Base-by-base conservation (phyloP, 2,329 filamentous ascomycete genomes). In the Diaporthe nobilis region DNA sequence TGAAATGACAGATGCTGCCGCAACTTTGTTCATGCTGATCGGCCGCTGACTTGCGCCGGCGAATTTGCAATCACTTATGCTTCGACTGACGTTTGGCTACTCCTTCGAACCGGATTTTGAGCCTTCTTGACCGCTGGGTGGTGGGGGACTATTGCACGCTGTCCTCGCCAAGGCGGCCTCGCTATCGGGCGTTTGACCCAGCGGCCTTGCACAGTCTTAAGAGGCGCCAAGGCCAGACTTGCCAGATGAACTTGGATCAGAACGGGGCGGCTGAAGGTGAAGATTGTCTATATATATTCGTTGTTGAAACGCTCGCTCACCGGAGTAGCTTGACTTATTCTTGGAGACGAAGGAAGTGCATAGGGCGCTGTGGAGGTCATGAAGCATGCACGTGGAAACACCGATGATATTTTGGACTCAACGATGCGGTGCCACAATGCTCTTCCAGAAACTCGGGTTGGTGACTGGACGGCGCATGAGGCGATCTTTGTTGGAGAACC, bases 111-210 rank as follows among this genome's bases (percentile, higher is more conserved):
- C 47, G 31, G 20, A 53, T 20, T 42, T 39, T 20, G 15, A 12
- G 22, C 7, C 49, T 68, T 68, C 31, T 39, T 53, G 65, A 34
- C 65, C 10, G 22, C 13, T 25, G 13, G n/a, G 13, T 68, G 31
- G 3, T 3, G 8, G 17, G 39, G 17, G 12, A 9, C 6, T 3
- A 37, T 68, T 8, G n/a, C 65, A 4, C 22, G 15, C 1, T 37
- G 31, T 15, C 20, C 13, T 53, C 28, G 63, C 44, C 63, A 51
- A 34, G 63, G 13, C 47, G 44, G 4, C 13, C 22, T 68, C 65
- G 65, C 65, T 68, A 53, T 68, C 65, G 65, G 47, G 65, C 34
- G 65, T 39, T 68, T 68, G 65, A 39, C 65, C 47, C 31, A 53
- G 22, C 22, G 28, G 12, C 6, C 31, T 34, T 53, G 22, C 63